These are phyloP conservation scores for Vitellaria paradoxa DNA, from an alignment of 179 eudicot species.

Conservation along the genomic window DNA sequence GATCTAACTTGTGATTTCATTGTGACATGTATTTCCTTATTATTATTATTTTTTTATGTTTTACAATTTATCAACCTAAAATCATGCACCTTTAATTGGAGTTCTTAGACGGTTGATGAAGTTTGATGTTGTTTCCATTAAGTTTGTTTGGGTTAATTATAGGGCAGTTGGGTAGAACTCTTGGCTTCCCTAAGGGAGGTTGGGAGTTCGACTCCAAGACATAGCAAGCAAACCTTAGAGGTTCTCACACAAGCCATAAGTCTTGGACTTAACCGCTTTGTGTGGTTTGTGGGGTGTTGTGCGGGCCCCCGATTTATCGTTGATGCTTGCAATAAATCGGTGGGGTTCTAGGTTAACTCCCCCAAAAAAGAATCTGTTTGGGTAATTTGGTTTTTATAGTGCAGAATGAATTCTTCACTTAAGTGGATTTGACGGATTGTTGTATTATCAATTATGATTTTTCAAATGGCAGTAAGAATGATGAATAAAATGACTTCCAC, in stretches of 20 bases:
- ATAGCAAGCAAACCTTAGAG: no score
- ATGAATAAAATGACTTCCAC: neutral
- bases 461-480: neutral
- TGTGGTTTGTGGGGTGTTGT: no score
- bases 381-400: neutral
- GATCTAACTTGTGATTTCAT: slow-evolving; percentile 4
- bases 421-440: neutral
- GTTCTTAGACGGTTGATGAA: neutral
- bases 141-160: neutral
- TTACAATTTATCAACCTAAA: neutral
- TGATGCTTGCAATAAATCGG: neutral
- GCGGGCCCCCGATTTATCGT: neutral
- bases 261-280: no score
- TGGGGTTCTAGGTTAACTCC: neutral
- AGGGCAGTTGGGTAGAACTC: no score
- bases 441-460: neutral
- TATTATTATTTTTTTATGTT: neutral
- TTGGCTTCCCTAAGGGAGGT: no score
- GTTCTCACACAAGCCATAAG: no score
- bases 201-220: no score
- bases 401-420: neutral
- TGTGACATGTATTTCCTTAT: neutral
- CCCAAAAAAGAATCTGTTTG: no score
- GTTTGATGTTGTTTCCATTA: neutral
- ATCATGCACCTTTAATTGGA: neutral